A percentile compares a stretch with the other conserved stretches of the same genome.
These are phyloP conservation scores for Populus hybrid DNA, from an alignment of 441 rosid genomes.

Conservation along the genomic window DNA sequence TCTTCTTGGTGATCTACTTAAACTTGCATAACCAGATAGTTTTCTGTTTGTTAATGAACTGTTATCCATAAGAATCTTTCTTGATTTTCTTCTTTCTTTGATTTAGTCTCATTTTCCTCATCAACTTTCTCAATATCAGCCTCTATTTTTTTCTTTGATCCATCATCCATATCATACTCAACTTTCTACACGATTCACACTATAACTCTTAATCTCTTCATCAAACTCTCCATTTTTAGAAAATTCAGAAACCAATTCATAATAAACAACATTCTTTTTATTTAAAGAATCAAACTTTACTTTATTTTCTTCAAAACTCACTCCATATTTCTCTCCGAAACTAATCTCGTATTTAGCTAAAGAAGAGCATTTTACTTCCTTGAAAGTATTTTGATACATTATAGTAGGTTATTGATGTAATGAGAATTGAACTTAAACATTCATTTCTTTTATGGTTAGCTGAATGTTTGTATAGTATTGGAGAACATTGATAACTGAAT, in stretches of 20 bases:
- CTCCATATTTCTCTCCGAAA: constrained; percentile 3
- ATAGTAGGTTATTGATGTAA: no score
- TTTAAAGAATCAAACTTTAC: constrained; percentile 3
- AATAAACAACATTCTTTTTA: constrained; percentile 21
- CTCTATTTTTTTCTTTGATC: background rate
- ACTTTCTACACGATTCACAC: constrained; percentile 14
- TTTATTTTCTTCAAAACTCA: background rate
- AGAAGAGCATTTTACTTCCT: constrained; percentile 20
- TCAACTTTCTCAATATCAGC: constrained; percentile 26
- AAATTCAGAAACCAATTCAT: constrained; percentile 24
- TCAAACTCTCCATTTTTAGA: constrained; percentile 1
- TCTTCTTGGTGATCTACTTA: constrained; percentile 61
- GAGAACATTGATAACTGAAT: no score
- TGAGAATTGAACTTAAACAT: no score
- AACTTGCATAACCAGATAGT: constrained; percentile 75
- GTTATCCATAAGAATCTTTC: constrained; percentile 67
- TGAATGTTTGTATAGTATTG: no score
- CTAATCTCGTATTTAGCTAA: constrained; percentile 2
- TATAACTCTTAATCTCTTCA: constrained; percentile 16
- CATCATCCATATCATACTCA: constrained; percentile 9
- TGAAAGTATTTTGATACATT: no score
- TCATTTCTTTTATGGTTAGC: no score
- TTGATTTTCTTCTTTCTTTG: constrained; percentile 69
- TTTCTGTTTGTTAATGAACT: constrained; percentile 56
- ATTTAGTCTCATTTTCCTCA: constrained; percentile 56